Conservation (phyloP, 2,329 filamentous ascomycete genomes). For the Macrophomina phaseolina region DNA sequence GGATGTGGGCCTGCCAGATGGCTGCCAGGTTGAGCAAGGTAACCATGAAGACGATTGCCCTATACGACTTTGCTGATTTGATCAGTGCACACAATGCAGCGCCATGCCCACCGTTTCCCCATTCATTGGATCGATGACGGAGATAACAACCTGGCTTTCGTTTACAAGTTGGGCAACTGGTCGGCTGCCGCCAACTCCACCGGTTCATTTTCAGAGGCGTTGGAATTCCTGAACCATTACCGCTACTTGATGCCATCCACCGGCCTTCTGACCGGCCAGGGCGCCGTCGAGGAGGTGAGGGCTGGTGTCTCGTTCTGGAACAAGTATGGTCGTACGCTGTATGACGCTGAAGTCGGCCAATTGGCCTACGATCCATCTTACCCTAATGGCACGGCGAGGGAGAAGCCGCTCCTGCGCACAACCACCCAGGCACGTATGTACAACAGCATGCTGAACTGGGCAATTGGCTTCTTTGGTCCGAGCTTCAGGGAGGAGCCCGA, state of each 20-base stretch:
- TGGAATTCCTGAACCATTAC: conserved; percentile 61
- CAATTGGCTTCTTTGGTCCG: conserved; percentile 59
- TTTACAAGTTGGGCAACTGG: conserved; percentile 55
- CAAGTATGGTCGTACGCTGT: conserved; percentile 60
- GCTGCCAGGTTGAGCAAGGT: conserved; percentile 61
- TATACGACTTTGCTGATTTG: neutral
- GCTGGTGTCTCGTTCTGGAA: conserved; percentile 61
- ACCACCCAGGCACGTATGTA: conserved; percentile 61
- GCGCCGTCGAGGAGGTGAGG: conserved; percentile 57
- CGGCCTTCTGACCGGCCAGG: conserved; percentile 55
- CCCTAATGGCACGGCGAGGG: conserved; percentile 43
- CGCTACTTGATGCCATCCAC: conserved; percentile 51
- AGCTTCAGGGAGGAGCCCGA: conserved; percentile 48
- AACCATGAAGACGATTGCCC: neutral
- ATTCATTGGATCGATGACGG: conserved; percentile 56
- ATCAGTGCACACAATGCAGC: conserved; percentile 57
- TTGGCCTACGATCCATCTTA: conserved; percentile 55
- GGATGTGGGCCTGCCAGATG: conserved; percentile 55
- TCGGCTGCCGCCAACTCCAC: conserved; percentile 41
- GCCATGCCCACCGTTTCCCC: conserved; percentile 62
- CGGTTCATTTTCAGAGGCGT: conserved; percentile 51
- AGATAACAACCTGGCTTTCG: conserved; percentile 56
- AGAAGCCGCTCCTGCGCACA: conserved; percentile 58
- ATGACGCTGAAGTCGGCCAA: conserved; percentile 56
- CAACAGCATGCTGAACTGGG: conserved; percentile 61